Percentiles rank a stretch among this genome's conserved stretches.
phyloP scores from a whole-genome alignment of 768 basidiomycete species.

The Hericium rajendrae region DNA sequence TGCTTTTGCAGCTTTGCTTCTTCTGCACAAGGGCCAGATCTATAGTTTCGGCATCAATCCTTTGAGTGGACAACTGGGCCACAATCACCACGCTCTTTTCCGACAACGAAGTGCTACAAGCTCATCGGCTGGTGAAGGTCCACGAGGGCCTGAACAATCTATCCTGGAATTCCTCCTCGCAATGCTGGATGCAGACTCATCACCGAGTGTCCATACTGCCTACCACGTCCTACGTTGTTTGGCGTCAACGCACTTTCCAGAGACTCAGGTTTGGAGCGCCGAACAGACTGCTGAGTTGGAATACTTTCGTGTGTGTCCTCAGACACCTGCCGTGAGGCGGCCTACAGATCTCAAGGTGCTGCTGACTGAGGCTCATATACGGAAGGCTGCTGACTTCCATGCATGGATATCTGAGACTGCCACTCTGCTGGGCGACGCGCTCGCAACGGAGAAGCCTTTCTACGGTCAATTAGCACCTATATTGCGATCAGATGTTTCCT shows the following conservation, averaged over 20 bases:
- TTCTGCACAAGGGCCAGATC: conserved; percentile 48
- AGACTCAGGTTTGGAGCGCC: conserved; percentile 1
- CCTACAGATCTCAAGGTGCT: conserved; percentile 30
- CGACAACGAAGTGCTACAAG: conserved; percentile 1
- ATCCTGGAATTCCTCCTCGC: conserved; percentile 11
- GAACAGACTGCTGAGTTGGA: conserved; percentile 16
- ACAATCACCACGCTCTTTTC: conserved; percentile 25
- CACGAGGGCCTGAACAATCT: conserved; percentile 1
- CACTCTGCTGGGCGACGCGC: conserved; percentile 44
- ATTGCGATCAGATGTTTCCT: conserved; percentile 39
- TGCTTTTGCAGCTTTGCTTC: conserved; percentile 62
- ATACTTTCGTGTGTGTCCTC: conserved; percentile 18
- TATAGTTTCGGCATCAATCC: conserved; percentile 50
- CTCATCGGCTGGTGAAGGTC: conserved; percentile 24
- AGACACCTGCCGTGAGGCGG: conserved; percentile 14
- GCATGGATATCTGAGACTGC: conserved; percentile 57
- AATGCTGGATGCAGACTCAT: conserved; percentile 10
- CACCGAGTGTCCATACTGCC: conserved; percentile 10
- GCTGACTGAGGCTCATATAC: conserved; percentile 23
- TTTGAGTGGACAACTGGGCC: conserved; percentile 32
- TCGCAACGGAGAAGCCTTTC: conserved; percentile 48
- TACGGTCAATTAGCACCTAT: conserved; percentile 61
- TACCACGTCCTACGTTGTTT: conserved; percentile 11
- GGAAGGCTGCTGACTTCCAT: conserved; percentile 40
- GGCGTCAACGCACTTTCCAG: conserved; percentile 6